Evolutionary conservation across 2,329 filamentous ascomycete species (phyloP).

Genomic region (Pestalotiopsis sp.): DNA sequence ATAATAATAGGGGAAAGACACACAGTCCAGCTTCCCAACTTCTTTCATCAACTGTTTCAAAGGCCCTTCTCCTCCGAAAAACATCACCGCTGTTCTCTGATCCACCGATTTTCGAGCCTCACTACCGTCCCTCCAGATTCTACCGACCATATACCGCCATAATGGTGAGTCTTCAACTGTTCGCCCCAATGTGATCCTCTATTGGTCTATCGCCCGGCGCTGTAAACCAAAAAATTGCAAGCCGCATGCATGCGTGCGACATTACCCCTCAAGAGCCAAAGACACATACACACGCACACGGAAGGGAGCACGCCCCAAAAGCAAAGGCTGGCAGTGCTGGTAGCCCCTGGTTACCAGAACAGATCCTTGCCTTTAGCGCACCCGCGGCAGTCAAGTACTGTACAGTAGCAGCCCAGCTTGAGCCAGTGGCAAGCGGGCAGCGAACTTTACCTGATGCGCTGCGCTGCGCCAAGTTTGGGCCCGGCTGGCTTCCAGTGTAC

Average conservation of each 20-base stretch:
- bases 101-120: conserved; percentile 14
- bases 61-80: conserved; percentile 26
- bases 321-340: neutral
- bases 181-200: neutral
- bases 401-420: conserved; percentile 19
- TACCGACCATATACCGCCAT: conserved; percentile 13
- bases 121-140: neutral
- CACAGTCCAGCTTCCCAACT: conserved; percentile 6
- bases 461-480: neutral
- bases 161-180: conserved; percentile 28
- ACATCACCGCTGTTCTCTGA: conserved; percentile 26
- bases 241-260: neutral
- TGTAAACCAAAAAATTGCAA: conserved; percentile 9
- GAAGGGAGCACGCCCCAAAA: conserved; percentile 2
- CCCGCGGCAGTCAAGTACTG: conserved; percentile 19
- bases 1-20: conserved; percentile 5
- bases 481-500: neutral
- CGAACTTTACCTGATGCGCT: conserved; percentile 15
- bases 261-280: conserved; percentile 1
- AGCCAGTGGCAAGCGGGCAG: conserved; percentile 8
- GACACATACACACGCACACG: neutral
- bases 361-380: conserved; percentile 29
- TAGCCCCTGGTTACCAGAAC: neutral
- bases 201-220: neutral
- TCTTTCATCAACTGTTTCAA: conserved; percentile 21